Base-by-base conservation (phyloP, 2,329 filamentous ascomycete species). In the Westerdykella sp. region DNA sequence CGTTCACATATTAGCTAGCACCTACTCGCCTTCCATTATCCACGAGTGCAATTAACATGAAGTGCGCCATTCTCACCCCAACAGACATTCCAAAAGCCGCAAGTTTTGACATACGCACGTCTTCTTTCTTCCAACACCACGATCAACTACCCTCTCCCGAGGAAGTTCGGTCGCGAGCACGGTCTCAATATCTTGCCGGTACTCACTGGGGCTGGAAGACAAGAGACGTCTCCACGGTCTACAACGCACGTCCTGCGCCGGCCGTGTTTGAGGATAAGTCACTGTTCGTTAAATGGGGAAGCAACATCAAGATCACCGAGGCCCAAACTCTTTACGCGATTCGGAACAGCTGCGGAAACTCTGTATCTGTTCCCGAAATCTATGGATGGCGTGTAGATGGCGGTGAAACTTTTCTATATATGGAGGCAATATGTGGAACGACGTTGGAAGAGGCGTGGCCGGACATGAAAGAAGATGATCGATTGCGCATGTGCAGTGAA, bases 371-470 rank as follows among this genome's bases (percentile, higher is more conserved):
- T 28, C 66, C 65, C 11, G 63, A 69, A 44, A 45, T 69, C 16
- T 68, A 64, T 44, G 62, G 65, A 9, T 69, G 54, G 56, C 15
- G 43, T 66, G 63, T 43, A 55, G 65, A 21, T 67, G 53, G 55
- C 6, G 40, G 46, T n/a, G 41, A 58, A 21, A 47, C 42, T 6
- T 66, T 55, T 42, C 56, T 67, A 38, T 67, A 65, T 40, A 68
- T 66, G 61, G 55, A 67, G 42, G 48, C 54, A 39, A 39, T 65
- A n/a, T 9, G 52, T 22, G 62, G 56, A n/a, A 41, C 44, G 39
- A 55, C 57, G 13, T 32, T 67, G 7, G 55, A 63, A 36, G 37
- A 58, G 36, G 34, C 32, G 18, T 66, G 63, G 64, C 43, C 48
- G 23, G 35, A 34, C 4, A 35, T 64, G 50, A 41, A 45, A 28